Evolutionary conservation across 495 filamentous ascomycete species (phyloP).

Genomic region (Barbatosphaeria neglecta): DNA sequence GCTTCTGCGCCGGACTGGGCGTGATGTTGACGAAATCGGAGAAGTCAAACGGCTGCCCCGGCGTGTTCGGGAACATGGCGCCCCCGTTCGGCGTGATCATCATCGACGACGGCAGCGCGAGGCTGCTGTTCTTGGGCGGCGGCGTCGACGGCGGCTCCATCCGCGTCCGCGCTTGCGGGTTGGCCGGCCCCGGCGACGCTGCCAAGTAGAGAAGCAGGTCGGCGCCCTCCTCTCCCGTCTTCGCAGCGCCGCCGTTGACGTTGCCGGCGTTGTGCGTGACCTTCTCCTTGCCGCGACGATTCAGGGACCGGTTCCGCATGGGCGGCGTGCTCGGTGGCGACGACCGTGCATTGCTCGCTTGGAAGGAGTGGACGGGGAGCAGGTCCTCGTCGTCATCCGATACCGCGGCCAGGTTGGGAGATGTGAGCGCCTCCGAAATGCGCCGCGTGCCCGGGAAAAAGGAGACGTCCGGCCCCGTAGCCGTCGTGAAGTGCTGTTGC

Average conservation of each 20-base stretch:
- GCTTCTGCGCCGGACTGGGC: slow-evolving; percentile 81
- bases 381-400: slow-evolving; percentile 76
- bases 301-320: slow-evolving; percentile 41
- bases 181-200: slow-evolving; percentile 78
- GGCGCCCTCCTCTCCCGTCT: slow-evolving; percentile 68
- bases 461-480: slow-evolving; percentile 49
- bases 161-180: slow-evolving; percentile 20
- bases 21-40: slow-evolving; percentile 96
- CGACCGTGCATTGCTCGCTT: slow-evolving; percentile 39
- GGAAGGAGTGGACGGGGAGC: slow-evolving; percentile 67
- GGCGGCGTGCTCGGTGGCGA: slow-evolving; percentile 80
- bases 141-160: slow-evolving; percentile 79
- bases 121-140: slow-evolving; percentile 54
- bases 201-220: slow-evolving; percentile 87
- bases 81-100: slow-evolving; percentile 75
- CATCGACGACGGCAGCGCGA: slow-evolving; percentile 71
- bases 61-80: slow-evolving; percentile 48
- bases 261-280: too few species aligned
- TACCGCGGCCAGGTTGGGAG: slow-evolving; percentile 46
- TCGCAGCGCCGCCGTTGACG: slow-evolving; percentile 10
- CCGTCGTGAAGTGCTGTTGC: slow-evolving; percentile 51
- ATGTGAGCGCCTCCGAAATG: slow-evolving; percentile 52
- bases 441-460: slow-evolving; percentile 53
- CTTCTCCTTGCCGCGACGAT: slow-evolving; percentile 21
- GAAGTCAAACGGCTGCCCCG: slow-evolving; percentile 72